A percentile compares a stretch with the other conserved stretches of the same genome.
These are phyloP conservation scores for Fusarium scirpi DNA, from an alignment of 2,329 filamentous ascomycete species.

Conservation along the genomic window DNA sequence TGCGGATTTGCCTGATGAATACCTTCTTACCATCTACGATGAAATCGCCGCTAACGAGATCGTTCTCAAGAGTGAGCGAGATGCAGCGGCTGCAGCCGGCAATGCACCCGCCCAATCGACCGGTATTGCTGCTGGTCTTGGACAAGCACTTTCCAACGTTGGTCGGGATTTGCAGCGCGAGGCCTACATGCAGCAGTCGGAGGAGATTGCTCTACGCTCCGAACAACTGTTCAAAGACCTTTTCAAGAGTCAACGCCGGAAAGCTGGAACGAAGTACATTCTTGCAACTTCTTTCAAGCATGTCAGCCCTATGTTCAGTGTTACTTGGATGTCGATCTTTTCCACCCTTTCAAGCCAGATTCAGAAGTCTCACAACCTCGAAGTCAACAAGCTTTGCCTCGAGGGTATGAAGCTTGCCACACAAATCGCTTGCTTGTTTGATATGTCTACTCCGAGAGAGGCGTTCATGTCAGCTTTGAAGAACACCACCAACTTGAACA, in stretches of 20 bases:
- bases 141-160: slow-evolving; percentile 90
- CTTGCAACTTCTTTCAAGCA: slow-evolving; percentile 94
- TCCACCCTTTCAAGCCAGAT: slow-evolving; percentile 93
- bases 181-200: slow-evolving; percentile 93
- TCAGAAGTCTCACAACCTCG: slow-evolving; percentile 92
- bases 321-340: slow-evolving; percentile 99
- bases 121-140: slow-evolving; percentile 84
- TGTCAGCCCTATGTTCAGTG: slow-evolving; percentile 97
- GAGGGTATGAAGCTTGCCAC: slow-evolving; percentile 96
- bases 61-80: slow-evolving; percentile 90
- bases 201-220: slow-evolving; percentile 82
- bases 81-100: slow-evolving; percentile 85
- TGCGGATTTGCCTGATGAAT: slow-evolving; percentile 91
- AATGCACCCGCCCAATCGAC: slow-evolving; percentile 68
- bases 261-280: slow-evolving; percentile 80
- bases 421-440: slow-evolving; percentile 92
- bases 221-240: slow-evolving; percentile 93
- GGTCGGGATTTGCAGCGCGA: slow-evolving; percentile 92
- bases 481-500: slow-evolving; percentile 95
- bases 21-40: slow-evolving; percentile 88
- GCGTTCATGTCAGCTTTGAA: slow-evolving; percentile 94
- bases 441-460: slow-evolving; percentile 90
- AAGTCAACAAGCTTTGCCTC: slow-evolving; percentile 91
- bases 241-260: slow-evolving; percentile 88
- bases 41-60: slow-evolving; percentile 95